These are phyloP conservation scores for Leucoagaricus sp. DNA, from an alignment of 1,284 basidiomycete species.

Conservation along the genomic window DNA sequence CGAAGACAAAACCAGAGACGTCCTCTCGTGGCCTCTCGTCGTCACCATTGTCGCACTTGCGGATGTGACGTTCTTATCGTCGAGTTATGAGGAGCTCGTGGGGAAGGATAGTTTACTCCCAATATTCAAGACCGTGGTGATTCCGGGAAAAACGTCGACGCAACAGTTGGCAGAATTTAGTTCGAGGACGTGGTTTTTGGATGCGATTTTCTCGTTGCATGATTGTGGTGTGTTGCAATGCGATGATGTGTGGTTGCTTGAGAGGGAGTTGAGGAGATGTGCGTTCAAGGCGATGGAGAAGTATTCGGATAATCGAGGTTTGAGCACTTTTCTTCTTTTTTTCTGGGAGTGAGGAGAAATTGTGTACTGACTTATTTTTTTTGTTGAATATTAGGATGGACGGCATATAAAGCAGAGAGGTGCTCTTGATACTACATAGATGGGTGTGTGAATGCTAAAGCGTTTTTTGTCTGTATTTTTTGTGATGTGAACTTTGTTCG, in stretches of 20 bases:
- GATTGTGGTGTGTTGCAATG: slow-evolving; percentile 47
- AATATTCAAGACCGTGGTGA: slow-evolving; percentile 41
- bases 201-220: slow-evolving; percentile 43
- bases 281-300: slow-evolving; percentile 48
- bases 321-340: slow-evolving; percentile 13
- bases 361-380: slow-evolving; percentile 9
- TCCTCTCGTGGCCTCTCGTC: slow-evolving; percentile 38
- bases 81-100: slow-evolving; percentile 39
- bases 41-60: slow-evolving; percentile 43
- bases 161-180: slow-evolving; percentile 34
- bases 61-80: slow-evolving; percentile 40
- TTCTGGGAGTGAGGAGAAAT: no score
- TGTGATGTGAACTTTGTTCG: background rate
- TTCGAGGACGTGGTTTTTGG: slow-evolving; percentile 46
- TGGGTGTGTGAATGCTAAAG: background rate
- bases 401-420: slow-evolving; percentile 29
- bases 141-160: slow-evolving; percentile 27
- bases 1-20: slow-evolving; percentile 34
- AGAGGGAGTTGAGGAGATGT: slow-evolving; percentile 43
- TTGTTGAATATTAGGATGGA: slow-evolving; percentile 28
- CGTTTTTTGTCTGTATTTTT: background rate
- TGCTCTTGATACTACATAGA: slow-evolving; percentile 23
- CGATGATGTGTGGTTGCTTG: slow-evolving; percentile 46
- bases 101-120: slow-evolving; percentile 38
- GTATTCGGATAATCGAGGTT: slow-evolving; percentile 45